Evolutionary conservation across 345 rosid species (phyloP), one percentile per base, ranked within the genome.

Genomic region (Lepidium didymum): DNA sequence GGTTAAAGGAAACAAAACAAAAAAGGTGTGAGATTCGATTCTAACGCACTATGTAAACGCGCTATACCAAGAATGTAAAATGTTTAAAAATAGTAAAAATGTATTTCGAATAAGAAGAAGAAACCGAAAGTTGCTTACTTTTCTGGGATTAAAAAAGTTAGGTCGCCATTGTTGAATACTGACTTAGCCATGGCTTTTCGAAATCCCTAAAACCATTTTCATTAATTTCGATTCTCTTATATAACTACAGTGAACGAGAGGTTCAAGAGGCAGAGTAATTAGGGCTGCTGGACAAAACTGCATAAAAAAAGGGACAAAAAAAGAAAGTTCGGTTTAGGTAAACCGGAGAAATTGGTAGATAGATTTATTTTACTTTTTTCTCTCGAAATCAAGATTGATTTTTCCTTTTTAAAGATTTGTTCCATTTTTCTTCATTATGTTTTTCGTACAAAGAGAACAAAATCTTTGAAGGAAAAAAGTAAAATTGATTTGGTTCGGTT

Each of bases 91-190:
- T 56, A 50, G 71, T 64, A 72, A 29, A 27, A 29, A 64, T 44
- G 63, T 54, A 16, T 21, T 58, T 23, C 4, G 7, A 70, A 60
- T 31, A 62, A 10, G 47, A 57, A 23, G 38, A 38, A 10, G 70
- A 64, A 64, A 35, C 51, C 50, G 58, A 36, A 43, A 19, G 68
- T 8, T 25, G 70, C 56, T 55, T 31, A 71, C 50, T 62, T 29
- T 44, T 62, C 42, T 36, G 43, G 64, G 27, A 35, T 61, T 19
- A 54, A 63, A 25, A 56, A 72, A 72, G 64, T 44, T 72, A 16
- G 70, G 70, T 64, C 54, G 59, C 23, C 71, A 40, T 64, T 49
- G 43, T 73, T 57, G 77, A 73, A 70, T 31, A 47, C 13, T 29
- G 33, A 29, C 33, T 29, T 38, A 38, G 53, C 59, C 53, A 56